Evolutionary conservation across 2,329 filamentous ascomycete genomes (phyloP).

Genomic region (Hypoxylon rubiginosum): DNA sequence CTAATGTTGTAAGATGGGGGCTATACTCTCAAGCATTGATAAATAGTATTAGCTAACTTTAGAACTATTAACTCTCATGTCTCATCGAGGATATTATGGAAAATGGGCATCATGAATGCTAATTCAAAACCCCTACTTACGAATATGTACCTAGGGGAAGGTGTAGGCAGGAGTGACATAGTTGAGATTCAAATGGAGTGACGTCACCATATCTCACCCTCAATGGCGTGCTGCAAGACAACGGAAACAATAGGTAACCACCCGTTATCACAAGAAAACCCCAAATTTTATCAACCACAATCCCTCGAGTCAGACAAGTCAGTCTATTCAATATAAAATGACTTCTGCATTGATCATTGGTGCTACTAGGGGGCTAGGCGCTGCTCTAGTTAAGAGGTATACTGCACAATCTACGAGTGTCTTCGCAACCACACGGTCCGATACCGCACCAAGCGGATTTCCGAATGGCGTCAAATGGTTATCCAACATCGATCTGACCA

Average conservation of each 20-base stretch:
- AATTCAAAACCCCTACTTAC: too few species aligned
- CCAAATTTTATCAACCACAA: constrained; percentile 9
- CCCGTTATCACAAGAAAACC: not conserved
- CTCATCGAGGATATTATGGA: too few species aligned
- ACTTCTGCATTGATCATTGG: constrained; percentile 72
- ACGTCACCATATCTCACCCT: constrained; percentile 32
- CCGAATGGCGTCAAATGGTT: constrained; percentile 67
- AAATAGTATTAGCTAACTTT: too few species aligned
- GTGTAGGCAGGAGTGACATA: not conserved
- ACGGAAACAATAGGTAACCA: not conserved
- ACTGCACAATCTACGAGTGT: constrained; percentile 63
- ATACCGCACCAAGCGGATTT: constrained; percentile 58
- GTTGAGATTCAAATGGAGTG: not conserved
- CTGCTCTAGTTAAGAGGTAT: constrained; percentile 71
- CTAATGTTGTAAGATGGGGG: too few species aligned
- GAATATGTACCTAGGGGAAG: too few species aligned
- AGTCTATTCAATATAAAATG: constrained; percentile 37
- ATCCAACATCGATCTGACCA: constrained; percentile 67
- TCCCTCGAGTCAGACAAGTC: not conserved
- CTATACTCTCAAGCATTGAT: too few species aligned
- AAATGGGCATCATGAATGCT: too few species aligned
- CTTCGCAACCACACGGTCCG: constrained; percentile 70
- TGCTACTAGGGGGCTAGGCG: constrained; percentile 76
- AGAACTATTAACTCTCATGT: too few species aligned
- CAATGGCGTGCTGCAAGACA: constrained; percentile 31